Conservation (phyloP, 176 grass and related monocot genomes). For the Areca catechu region DNA sequence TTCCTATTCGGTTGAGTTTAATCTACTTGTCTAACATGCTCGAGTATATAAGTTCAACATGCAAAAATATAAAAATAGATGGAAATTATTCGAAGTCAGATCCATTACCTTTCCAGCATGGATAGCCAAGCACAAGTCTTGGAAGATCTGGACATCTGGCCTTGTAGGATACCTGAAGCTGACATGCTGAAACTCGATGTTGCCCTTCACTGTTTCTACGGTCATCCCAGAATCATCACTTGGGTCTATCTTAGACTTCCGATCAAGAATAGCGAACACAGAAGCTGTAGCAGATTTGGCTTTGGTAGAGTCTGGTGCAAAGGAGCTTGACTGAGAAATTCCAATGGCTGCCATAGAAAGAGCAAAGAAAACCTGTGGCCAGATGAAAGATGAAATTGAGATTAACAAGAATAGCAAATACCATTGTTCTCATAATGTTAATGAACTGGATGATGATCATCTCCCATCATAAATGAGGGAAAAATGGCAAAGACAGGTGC, state of each 20-base stretch:
- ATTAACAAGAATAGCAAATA: no score
- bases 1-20: no score
- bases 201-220: slow-evolving; percentile 49
- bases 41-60: no score
- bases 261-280: slow-evolving; percentile 81
- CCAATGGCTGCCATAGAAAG: slow-evolving; percentile 91
- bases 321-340: slow-evolving; percentile 85
- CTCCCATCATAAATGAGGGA: no score
- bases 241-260: slow-evolving; percentile 87
- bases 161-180: slow-evolving; percentile 91
- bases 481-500: no score
- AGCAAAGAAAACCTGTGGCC: slow-evolving; percentile 77
- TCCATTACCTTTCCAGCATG: slow-evolving; percentile 53
- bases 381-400: no score
- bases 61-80: no score
- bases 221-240: slow-evolving; percentile 60
- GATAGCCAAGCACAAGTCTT: slow-evolving; percentile 22
- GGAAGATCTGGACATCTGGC: slow-evolving; percentile 92
- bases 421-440: no score
- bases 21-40: no score
- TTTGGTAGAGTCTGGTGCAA: slow-evolving; percentile 91
- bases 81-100: no score
- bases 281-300: slow-evolving; percentile 76
- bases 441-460: no score
- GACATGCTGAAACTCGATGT: slow-evolving; percentile 73